These are phyloP conservation scores for Moesziomyces antarcticus DNA, from an alignment of 1,284 basidiomycete genomes.

Conservation along the genomic window DNA sequence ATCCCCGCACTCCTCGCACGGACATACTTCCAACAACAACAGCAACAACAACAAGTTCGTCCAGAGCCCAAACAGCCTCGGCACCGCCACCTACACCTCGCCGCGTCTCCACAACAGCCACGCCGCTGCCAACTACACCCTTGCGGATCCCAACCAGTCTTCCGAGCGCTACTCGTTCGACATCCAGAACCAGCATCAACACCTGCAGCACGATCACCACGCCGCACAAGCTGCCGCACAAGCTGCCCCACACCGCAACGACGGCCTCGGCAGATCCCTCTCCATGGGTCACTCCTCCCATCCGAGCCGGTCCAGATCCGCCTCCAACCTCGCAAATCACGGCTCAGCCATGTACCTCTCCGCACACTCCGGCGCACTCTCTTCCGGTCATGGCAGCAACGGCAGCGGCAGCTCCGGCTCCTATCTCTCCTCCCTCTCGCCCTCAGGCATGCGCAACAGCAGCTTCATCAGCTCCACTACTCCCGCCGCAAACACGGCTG, in stretches of 20 bases:
- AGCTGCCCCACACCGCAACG: constrained; percentile 23
- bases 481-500: too few species aligned
- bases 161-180: constrained; percentile 35
- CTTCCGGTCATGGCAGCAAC: constrained; percentile 28
- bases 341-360: constrained; percentile 45
- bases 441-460: constrained; percentile 39
- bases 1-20: constrained; percentile 38
- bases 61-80: constrained; percentile 17
- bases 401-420: constrained; percentile 10
- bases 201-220: constrained; percentile 12
- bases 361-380: constrained; percentile 25
- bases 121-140: constrained; percentile 11
- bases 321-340: constrained; percentile 11
- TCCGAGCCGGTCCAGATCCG: constrained; percentile 22
- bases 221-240: constrained; percentile 9
- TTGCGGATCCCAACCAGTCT: constrained; percentile 11
- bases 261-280: constrained; percentile 34
- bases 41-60: constrained; percentile 12
- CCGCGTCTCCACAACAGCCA: constrained; percentile 35
- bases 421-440: constrained; percentile 31
- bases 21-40: constrained; percentile 17
- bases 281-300: constrained; percentile 49
- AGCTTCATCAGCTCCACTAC: constrained; percentile 31
- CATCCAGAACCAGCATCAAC: constrained; percentile 15
- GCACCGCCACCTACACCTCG: constrained; percentile 25